These are phyloP conservation scores for Hansenula sp. DNA, from an alignment of 1,139 yeast species.

Conservation along the genomic window DNA sequence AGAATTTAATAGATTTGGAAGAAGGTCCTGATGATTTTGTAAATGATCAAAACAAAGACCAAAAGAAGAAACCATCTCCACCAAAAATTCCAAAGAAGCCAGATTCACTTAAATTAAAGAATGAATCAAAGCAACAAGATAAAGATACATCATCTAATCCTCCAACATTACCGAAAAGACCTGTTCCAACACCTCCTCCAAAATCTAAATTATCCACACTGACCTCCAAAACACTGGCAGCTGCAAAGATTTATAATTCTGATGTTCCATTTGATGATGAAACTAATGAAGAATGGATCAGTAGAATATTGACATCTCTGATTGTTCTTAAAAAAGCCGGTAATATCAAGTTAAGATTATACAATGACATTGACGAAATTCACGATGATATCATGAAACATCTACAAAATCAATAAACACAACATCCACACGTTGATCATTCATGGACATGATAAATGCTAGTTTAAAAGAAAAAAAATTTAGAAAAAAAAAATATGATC, in stretches of 20 bases:
- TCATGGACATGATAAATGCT: too few species aligned
- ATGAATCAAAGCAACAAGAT: too few species aligned
- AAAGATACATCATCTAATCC: conserved; percentile 3
- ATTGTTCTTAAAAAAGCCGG: conserved; percentile 16
- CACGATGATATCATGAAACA: neutral
- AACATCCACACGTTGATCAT: too few species aligned
- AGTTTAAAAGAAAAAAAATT: neutral
- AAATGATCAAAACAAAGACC: neutral
- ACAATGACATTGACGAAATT: conserved; percentile 5
- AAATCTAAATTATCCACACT: conserved; percentile 9
- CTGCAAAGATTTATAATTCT: conserved; percentile 6
- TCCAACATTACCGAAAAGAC: conserved; percentile 19
- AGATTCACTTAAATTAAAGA: conserved; percentile 6
- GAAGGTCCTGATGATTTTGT: conserved; percentile 7
- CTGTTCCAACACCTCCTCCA: conserved; percentile 19
- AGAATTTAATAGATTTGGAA: conserved; percentile 15
- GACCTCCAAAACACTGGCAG: conserved; percentile 3
- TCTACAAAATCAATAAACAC: too few species aligned
- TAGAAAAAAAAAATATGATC: neutral
- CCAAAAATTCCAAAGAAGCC: conserved; percentile 18
- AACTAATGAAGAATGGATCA: conserved; percentile 21
- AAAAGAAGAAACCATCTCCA: conserved; percentile 15
- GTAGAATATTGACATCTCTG: conserved; percentile 17
- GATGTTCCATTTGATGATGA: conserved; percentile 10
- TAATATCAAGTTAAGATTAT: conserved; percentile 5